Evolutionary conservation across 2,329 filamentous ascomycete genomes (phyloP), one percentile per base, ranked within the genome.

Genomic region (Elsinoe arachidis): DNA sequence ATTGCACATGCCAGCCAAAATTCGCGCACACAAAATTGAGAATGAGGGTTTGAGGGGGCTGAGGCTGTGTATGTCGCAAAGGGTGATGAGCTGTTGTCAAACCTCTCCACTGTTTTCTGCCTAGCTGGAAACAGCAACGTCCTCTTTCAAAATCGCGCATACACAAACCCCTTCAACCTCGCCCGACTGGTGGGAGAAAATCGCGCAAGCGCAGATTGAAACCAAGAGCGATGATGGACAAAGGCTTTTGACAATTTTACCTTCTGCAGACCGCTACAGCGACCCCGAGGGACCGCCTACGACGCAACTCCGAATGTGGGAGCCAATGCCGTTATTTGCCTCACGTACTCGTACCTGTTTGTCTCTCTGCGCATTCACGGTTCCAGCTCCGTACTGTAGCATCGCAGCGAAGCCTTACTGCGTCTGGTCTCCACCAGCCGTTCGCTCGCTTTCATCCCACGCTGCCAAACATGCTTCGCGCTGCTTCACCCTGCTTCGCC

Each of bases 141-240:
- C 46, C 49, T 38, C 23, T 11, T 15, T n/a, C 49, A 53, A 53
- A 53, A 53, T 53, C 49, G 49, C 49, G 49, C 49, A 53, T 53
- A 53, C 34, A 53, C 49, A 39, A 30, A 38, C 15, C 17, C 15
- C 3, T 35, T 39, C n/a, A 33, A 26, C 21, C 30, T 30, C 12
- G 23, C n/a, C 23, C 46, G 26, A 51, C 46, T 51, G 46, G 35
- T 34, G 21, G 33, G 14, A 38, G 26, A 39, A 53, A 53, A 53
- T 53, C 49, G 19, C 49, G 49, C 49, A 53, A n/a, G 34, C 11
- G 34, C 49, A 53, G 33, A 53, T 53, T 46, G 49, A 53, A 39
- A 53, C 49, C 33, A 7, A n/a, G 19, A 53, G 34, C 11, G 5
- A 30, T 19, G 49, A 34, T 53, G 33, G 34, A 53, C 26, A 34